Evolutionary conservation across 225 moss, liverwort and hornwort genomes (phyloP), one percentile per base, ranked within the genome.

Genomic region (Lunularia cruciata): DNA sequence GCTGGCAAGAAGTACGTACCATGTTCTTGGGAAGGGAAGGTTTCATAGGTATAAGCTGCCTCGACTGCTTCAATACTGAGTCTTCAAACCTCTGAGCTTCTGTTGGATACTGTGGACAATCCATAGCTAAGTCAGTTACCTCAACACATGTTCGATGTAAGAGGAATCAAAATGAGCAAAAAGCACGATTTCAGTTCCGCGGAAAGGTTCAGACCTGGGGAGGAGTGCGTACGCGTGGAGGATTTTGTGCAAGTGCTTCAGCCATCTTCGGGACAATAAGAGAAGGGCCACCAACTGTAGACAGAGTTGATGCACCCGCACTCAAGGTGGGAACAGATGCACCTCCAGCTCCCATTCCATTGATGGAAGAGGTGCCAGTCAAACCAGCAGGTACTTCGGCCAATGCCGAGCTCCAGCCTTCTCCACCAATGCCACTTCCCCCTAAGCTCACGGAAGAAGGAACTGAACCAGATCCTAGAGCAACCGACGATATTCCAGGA

Each of bases 321-420:
- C 55, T 35, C 23, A 76, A 61, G 3, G 26, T 76, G 63, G 84
- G 58, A 68, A 67, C 73, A 49, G 85, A 64, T 28, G 62, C 37
- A 23, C 68, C 70, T 49, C 85, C 74, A 40, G 79, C 76, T 71
- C 81, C 60, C 38, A 84, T 78, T 63, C 85, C 87, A 77, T 86
- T 88, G 1, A 77, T 57, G 60, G 83, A 68, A 2, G 76, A 57
- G 19, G 65, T 63, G 45, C 37, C 65, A 71, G 73, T 75, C 31
- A 87, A 58, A 75, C 75, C 71, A 32, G 85, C 75, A 1, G 98
- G 93, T 54, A 86, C 91, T 78, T 93, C 98, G 5, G 98, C 98
- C 62, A 99, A 78, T 14, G 88, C 89, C 45, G 98, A 99, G 67
- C 91, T 99, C 98, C 98, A 93, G 47, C 86, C 88, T 78, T 93